Conservation (phyloP, 148 eudicot genomes). For the Camellia japonica region DNA sequence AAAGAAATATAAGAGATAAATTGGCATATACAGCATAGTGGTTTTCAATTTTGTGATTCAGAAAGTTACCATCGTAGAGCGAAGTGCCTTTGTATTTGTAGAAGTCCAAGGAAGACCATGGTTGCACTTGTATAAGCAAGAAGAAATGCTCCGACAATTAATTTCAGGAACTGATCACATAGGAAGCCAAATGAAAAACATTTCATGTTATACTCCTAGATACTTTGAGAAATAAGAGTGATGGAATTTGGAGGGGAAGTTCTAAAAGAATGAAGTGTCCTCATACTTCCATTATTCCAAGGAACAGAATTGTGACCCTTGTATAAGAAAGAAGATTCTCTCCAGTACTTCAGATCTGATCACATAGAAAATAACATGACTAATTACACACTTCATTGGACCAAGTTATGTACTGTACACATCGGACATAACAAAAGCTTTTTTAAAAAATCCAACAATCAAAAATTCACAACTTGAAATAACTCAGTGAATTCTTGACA, state of each 20-base stretch:
- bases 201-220: not conserved
- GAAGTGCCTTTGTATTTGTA: slow-evolving; percentile 38
- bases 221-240: not conserved
- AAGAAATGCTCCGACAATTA: slow-evolving; percentile 24
- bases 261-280: not conserved
- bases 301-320: not conserved
- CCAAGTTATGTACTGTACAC: not conserved
- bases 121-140: slow-evolving; percentile 37
- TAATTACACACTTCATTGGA: not conserved
- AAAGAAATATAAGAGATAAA: not conserved
- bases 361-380: not conserved
- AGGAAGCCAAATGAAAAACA: slow-evolving; percentile 4
- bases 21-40: slow-evolving; percentile 1
- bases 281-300: slow-evolving; percentile 9
- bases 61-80: slow-evolving; percentile 39
- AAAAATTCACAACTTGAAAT: not conserved
- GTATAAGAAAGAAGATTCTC: not conserved
- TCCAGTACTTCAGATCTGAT: slow-evolving; percentile 21
- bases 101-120: slow-evolving; percentile 27
- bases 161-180: slow-evolving; percentile 33
- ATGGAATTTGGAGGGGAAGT: not conserved
- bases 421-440: not conserved
- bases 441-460: not conserved
- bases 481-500: not conserved
- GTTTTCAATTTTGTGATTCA: slow-evolving; percentile 3